Base-by-base conservation (phyloP, 345 rosid species). In the Boechera divaricarpa region DNA sequence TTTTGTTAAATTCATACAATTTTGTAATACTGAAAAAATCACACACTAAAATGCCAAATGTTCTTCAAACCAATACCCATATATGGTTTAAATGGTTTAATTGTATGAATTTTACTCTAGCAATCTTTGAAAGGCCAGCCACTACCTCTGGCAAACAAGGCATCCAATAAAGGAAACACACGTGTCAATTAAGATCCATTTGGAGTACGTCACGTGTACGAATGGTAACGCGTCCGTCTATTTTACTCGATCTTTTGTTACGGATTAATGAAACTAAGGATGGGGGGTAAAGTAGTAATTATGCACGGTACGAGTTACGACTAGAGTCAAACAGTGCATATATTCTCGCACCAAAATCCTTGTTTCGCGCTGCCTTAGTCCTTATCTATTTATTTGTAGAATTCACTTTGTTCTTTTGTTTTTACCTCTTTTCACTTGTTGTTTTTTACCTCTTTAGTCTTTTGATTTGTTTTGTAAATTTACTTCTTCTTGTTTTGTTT, bases 321-420 rank as follows among this genome's bases (percentile, higher is more conserved):
- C 44, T 47, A 11, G 67, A 47, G 73, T 72, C 77, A 66, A 78
- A 78, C 41, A 59, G 44, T 78, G 76, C 81, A 72, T 65, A 78
- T 72, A 72, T 72, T 59, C 81, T 67, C 69, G 63, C 74, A 59
- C 77, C 73, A 57, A 35, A 36, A 78, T 72, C 81, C 81, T 66
- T 63, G 72, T 70, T 72, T 78, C 38, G 63, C 77, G 77, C 81
- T 66, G 69, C 63, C 47, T 39, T 7, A 7, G 9, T 7, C n/a
- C n/a, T 78, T 58, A 53, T 69, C 57, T 76, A 49, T 13, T 68
- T 28, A 11, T 42, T 47, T 66, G 11, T 36, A 58, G 24, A 38
- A 26, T 47, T 69, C 45, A 68, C 45, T 31, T 39, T 15, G 5
- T 48, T 67, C 0, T 58, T 49, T 55, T 55, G 12, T 21, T 56